phyloP scores from a whole-genome alignment of 805 yeast species.

The Helenozyma baotianmanensis region DNA sequence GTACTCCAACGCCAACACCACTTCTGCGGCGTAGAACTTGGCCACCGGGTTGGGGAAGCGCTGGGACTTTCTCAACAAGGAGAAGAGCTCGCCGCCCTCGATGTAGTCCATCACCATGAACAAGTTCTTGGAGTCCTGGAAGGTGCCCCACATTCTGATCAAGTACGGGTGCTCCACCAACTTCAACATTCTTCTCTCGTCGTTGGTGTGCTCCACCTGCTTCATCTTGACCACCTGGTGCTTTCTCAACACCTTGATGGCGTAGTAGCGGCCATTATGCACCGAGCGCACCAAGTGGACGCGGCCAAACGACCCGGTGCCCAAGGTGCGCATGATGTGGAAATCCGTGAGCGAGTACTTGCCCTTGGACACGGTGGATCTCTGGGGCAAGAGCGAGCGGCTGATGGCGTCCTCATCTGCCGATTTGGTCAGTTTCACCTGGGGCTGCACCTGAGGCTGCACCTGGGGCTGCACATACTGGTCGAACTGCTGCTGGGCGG shows the following conservation, averaged over 20 bases:
- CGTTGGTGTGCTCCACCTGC: constrained; percentile 62
- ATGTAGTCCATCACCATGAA: constrained; percentile 65
- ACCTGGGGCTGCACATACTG: neutral
- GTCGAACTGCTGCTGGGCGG: constrained; percentile 1
- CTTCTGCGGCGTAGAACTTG: constrained; percentile 61
- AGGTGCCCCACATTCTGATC: constrained; percentile 66
- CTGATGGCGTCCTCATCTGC: constrained; percentile 14
- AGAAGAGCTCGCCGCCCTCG: constrained; percentile 60
- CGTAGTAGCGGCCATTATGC: constrained; percentile 57
- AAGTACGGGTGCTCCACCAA: constrained; percentile 57
- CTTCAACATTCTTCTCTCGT: constrained; percentile 55
- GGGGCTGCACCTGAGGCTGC: neutral
- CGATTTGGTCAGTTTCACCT: neutral
- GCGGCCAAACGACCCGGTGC: constrained; percentile 59
- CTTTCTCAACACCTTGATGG: constrained; percentile 55
- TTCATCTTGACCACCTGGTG: constrained; percentile 56
- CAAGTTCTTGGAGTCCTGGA: constrained; percentile 51
- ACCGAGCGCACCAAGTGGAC: constrained; percentile 56
- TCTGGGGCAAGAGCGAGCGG: constrained; percentile 17
- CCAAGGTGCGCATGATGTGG: constrained; percentile 52
- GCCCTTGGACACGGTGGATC: constrained; percentile 41
- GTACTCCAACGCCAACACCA: constrained; percentile 53
- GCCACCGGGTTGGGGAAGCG: constrained; percentile 61
- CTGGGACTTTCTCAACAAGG: constrained; percentile 52
- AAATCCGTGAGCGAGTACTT: constrained; percentile 54